A percentile compares a stretch with the other conserved stretches of the same genome.
Conservation (phyloP, 2,329 filamentous ascomycete genomes). For the Monosporascus sp. region DNA sequence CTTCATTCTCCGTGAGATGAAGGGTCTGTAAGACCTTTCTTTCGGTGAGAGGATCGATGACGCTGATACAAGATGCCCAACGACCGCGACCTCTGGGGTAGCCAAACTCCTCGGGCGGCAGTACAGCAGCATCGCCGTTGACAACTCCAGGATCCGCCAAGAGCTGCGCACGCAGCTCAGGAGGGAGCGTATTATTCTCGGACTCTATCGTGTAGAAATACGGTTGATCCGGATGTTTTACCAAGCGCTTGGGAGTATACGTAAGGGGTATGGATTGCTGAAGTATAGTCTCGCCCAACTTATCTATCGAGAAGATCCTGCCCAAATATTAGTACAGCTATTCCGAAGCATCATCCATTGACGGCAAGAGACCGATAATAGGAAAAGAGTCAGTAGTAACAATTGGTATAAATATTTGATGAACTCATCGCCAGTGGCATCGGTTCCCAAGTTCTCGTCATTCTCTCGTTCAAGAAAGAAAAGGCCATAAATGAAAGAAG, state of each 20-base stretch:
- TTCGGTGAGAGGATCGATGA: slow-evolving; percentile 75
- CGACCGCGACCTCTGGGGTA: slow-evolving; percentile 77
- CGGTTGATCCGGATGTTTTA: slow-evolving; percentile 80
- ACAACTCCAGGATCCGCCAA: slow-evolving; percentile 64
- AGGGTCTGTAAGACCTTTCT: slow-evolving; percentile 72
- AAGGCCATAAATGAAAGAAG: slow-evolving; percentile 1
- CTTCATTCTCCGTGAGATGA: slow-evolving; percentile 84
- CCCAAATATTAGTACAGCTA: slow-evolving; percentile 27
- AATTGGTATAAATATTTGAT: slow-evolving; percentile 68
- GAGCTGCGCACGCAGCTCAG: slow-evolving; percentile 68
- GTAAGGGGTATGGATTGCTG: slow-evolving; percentile 81
- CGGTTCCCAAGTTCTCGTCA: slow-evolving; percentile 64
- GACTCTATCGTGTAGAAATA: slow-evolving; percentile 93
- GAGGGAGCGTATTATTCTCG: slow-evolving; percentile 85
- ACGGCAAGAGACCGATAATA: slow-evolving; percentile 6
- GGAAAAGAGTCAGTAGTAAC: slow-evolving; percentile 80
- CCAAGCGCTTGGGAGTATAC: slow-evolving; percentile 84
- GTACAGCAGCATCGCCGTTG: slow-evolving; percentile 65
- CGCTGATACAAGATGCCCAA: slow-evolving; percentile 94
- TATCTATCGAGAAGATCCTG: slow-evolving; percentile 87
- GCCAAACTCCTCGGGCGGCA: slow-evolving; percentile 80
- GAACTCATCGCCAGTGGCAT: slow-evolving; percentile 52
- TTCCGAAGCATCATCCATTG: not conserved
- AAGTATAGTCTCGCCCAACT: slow-evolving; percentile 76
- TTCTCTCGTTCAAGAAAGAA: slow-evolving; percentile 29